Evolutionary conservation across 352 stramenopile species (phyloP).

Genomic region (Peronospora belbahrii): DNA sequence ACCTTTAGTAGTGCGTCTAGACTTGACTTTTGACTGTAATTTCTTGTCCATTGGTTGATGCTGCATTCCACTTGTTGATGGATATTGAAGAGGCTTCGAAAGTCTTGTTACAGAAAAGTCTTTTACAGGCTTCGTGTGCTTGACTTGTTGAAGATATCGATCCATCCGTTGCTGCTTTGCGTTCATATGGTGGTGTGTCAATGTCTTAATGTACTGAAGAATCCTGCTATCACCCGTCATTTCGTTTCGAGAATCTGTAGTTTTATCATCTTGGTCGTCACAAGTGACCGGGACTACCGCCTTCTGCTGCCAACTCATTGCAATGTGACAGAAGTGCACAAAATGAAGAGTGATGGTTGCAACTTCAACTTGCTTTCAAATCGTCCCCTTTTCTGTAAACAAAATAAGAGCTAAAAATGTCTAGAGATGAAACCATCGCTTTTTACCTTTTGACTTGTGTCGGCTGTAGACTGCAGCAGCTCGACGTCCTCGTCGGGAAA

Average conservation of each 20-base stretch:
- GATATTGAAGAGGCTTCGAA: neutral
- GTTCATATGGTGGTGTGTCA: constrained; percentile 36
- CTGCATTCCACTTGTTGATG: neutral
- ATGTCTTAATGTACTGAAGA: constrained; percentile 38
- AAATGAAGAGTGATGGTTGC: constrained; percentile 42
- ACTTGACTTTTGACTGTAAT: neutral
- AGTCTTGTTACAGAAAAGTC: neutral
- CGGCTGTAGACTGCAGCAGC: constrained; percentile 54
- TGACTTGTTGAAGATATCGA: constrained; percentile 26
- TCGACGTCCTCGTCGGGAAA: constrained; percentile 53
- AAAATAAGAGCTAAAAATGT: neutral
- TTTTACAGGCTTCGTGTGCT: constrained; percentile 5
- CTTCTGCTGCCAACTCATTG: constrained; percentile 15
- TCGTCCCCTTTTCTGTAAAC: too few relatives aligned
- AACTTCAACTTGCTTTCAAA: constrained; percentile 20
- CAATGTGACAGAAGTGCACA: neutral
- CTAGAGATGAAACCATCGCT: constrained; percentile 36
- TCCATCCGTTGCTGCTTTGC: constrained; percentile 43
- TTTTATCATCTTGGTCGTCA: neutral
- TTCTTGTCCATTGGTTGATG: neutral
- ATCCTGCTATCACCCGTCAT: constrained; percentile 27
- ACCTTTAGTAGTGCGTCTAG: neutral
- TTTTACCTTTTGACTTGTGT: constrained; percentile 50
- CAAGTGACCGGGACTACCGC: neutral
- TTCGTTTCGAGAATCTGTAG: neutral